Conservation (phyloP, 805 yeast species). For the Ogataea trehalophila region DNA sequence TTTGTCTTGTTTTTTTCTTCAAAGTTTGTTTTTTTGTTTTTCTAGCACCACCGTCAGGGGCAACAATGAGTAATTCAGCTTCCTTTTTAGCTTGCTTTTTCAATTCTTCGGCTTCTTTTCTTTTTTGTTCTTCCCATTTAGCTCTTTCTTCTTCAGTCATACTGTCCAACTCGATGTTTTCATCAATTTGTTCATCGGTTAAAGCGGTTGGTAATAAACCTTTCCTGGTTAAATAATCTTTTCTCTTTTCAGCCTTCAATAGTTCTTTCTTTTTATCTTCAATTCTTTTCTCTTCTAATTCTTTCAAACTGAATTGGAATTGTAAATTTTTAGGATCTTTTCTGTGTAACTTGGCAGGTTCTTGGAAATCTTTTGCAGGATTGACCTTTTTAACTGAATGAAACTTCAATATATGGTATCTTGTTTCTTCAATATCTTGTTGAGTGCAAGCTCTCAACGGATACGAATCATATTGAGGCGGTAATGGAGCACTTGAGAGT, state of each 20-base stretch:
- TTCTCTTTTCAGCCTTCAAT: constrained; percentile 37
- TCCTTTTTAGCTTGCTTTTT: constrained; percentile 36
- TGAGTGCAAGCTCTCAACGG: constrained; percentile 67
- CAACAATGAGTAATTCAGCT: constrained; percentile 61
- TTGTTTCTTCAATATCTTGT: constrained; percentile 65
- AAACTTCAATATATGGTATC: constrained; percentile 79
- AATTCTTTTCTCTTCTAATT: constrained; percentile 58
- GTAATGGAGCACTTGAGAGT: too few species aligned
- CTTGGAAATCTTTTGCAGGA: constrained; percentile 63
- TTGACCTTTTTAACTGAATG: constrained; percentile 70
- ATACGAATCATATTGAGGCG: constrained; percentile 31
- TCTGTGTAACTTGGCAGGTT: constrained; percentile 84
- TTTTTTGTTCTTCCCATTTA: constrained; percentile 21
- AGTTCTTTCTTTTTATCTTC: constrained; percentile 40
- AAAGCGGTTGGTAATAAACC: constrained; percentile 15
- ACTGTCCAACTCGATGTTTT: constrained; percentile 25
- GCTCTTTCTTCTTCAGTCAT: constrained; percentile 40
- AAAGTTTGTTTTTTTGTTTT: constrained; percentile 51
- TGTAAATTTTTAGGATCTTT: constrained; percentile 92
- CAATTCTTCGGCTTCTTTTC: constrained; percentile 20
- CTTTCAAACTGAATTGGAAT: constrained; percentile 74
- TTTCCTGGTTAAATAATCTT: constrained; percentile 24
- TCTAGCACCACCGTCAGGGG: constrained; percentile 90
- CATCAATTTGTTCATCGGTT: constrained; percentile 25
- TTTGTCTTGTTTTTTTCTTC: constrained; percentile 81